Evolutionary conservation across 176 grass and related monocot species (phyloP).

Genomic region (Zizania latifolia): DNA sequence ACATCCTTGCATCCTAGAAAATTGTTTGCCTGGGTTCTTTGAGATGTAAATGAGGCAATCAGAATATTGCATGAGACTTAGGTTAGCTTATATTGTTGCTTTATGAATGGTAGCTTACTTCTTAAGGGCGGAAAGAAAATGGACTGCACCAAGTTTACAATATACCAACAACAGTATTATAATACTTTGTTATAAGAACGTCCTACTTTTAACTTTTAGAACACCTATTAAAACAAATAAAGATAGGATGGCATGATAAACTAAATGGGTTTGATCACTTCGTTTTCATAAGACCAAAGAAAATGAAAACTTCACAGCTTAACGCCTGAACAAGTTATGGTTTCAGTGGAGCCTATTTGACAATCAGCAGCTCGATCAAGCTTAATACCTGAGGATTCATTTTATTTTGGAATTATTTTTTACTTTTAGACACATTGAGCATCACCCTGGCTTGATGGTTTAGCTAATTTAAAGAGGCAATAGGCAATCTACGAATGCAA

Average conservation of each 20-base stretch:
- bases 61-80: not conserved
- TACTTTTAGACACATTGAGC: not conserved
- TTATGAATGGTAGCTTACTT: not conserved
- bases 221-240: not conserved
- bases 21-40: no score
- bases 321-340: constrained; percentile 22
- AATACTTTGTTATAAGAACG: not conserved
- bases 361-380: constrained; percentile 3
- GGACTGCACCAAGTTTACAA: not conserved
- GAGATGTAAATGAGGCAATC: not conserved
- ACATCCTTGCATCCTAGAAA: no score
- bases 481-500: not conserved
- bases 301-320: constrained; percentile 12
- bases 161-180: not conserved
- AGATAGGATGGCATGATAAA: not conserved
- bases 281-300: constrained; percentile 37
- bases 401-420: not conserved
- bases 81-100: not conserved
- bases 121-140: not conserved
- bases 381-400: no score
- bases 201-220: constrained; percentile 9
- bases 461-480: constrained; percentile 7
- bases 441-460: not conserved
- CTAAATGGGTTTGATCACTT: constrained; percentile 6
- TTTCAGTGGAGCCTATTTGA: not conserved